Conservation (phyloP, 2,329 filamentous ascomycete genomes). For the Biscogniauxia mediterranea region DNA sequence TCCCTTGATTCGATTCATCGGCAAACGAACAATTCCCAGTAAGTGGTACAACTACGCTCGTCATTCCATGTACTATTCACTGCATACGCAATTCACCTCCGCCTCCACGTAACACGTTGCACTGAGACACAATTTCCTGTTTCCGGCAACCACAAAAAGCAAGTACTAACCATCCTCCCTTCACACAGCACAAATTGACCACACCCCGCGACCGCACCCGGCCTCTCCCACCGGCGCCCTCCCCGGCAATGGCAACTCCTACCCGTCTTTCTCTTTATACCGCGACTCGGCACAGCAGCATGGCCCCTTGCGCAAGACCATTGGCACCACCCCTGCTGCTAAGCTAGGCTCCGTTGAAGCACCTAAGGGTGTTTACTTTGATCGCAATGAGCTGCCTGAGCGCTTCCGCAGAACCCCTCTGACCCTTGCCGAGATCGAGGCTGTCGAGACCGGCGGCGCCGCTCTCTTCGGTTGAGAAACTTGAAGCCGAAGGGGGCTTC, state of each 20-base stretch:
- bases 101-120: too few relatives aligned
- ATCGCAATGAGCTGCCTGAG: slow-evolving; percentile 80
- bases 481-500: background rate
- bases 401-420: slow-evolving; percentile 78
- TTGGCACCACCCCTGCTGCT: slow-evolving; percentile 56
- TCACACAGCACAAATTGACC: slow-evolving; percentile 63
- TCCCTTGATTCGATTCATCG: slow-evolving; percentile 62
- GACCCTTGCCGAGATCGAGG: slow-evolving; percentile 85
- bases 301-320: slow-evolving; percentile 66
- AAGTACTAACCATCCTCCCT: slow-evolving; percentile 19
- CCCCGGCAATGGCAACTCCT: slow-evolving; percentile 40
- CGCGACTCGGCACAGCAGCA: slow-evolving; percentile 76
- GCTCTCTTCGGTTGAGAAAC: slow-evolving; percentile 46
- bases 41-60: slow-evolving; percentile 25
- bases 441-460: slow-evolving; percentile 89
- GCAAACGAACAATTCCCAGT: slow-evolving; percentile 59
- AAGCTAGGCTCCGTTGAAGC: slow-evolving; percentile 72
- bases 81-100: too few relatives aligned
- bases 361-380: slow-evolving; percentile 75
- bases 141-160: slow-evolving; percentile 2
- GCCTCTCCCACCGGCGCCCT: slow-evolving; percentile 65
- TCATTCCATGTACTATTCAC: background rate
- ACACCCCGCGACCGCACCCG: slow-evolving; percentile 71
- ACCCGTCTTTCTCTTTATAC: slow-evolving; percentile 71
- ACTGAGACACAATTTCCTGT: background rate